Percentiles rank a stretch among this genome's conserved stretches.
These are phyloP conservation scores for Capsella rubella DNA, from an alignment of 441 rosid species.

Conservation along the genomic window DNA sequence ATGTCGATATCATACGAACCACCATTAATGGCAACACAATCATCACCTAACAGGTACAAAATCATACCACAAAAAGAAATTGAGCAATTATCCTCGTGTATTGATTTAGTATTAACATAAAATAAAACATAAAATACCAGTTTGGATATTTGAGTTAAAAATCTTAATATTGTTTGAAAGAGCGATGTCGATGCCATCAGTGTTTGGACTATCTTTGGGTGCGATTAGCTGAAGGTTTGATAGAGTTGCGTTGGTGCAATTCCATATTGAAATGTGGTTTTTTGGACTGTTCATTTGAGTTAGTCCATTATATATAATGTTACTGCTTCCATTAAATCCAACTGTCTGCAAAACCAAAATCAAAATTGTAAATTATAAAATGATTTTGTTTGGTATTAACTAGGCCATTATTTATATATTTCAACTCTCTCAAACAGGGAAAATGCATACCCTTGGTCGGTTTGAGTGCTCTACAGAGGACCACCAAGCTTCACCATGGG, in stretches of 20 bases:
- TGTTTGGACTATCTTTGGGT: conserved; percentile 42
- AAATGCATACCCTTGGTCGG: conserved; percentile 25
- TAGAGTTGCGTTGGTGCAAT: conserved; percentile 24
- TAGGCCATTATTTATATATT: neutral
- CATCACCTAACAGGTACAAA: conserved; percentile 31
- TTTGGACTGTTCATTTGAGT: conserved; percentile 35
- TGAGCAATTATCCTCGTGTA: neutral
- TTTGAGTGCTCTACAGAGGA: neutral
- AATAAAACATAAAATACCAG: conserved; percentile 20
- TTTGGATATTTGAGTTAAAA: conserved; percentile 23
- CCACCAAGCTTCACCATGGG: conserved; percentile 45
- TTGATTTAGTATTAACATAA: neutral
- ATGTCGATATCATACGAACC: conserved; percentile 34
- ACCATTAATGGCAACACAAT: conserved; percentile 37
- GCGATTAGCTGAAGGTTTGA: conserved; percentile 25
- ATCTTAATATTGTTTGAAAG: conserved; percentile 15
- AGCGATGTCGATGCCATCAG: conserved; percentile 35
- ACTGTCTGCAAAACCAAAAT: conserved; percentile 28
- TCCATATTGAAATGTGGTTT: conserved; percentile 27
- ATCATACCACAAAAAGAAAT: neutral
- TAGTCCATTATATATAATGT: conserved; percentile 16
- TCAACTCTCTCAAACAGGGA: neutral
- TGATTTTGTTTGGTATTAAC: neutral
- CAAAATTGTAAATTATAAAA: neutral
- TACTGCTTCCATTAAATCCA: neutral